Evolutionary conservation across 257 asterid genomes (phyloP).

Genomic region (Solanum raphanifolium): DNA sequence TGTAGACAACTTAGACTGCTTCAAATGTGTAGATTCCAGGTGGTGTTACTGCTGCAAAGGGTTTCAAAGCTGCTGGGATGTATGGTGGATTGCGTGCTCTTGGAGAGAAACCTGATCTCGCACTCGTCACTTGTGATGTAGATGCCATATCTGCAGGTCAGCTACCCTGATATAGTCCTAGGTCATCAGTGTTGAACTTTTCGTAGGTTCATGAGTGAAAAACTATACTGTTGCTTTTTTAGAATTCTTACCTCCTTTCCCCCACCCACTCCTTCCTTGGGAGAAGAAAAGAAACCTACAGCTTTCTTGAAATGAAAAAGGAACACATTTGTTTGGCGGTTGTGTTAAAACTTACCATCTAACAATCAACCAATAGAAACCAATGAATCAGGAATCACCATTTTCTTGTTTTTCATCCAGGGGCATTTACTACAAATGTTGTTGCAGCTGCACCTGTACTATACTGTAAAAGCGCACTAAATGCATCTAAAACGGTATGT

Average conservation of each 20-base stretch:
- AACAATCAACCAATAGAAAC: background rate
- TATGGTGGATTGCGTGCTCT: conserved; percentile 93
- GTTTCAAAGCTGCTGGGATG: conserved; percentile 96
- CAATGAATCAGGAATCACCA: background rate
- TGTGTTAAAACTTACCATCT: background rate
- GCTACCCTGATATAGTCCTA: background rate
- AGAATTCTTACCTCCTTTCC: background rate
- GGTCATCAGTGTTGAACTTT: background rate
- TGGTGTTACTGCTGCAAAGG: conserved; percentile 92
- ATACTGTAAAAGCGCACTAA: conserved; percentile 69
- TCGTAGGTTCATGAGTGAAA: background rate
- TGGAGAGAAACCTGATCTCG: conserved; percentile 98
- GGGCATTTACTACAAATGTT: conserved; percentile 78
- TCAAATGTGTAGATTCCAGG: conserved; percentile 61
- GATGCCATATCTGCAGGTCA: conserved; percentile 86
- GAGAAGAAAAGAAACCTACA: background rate
- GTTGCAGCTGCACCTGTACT: conserved; percentile 98
- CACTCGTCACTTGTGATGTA: conserved; percentile 80
- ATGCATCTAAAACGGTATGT: conserved; percentile 66
- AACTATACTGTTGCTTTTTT: background rate
- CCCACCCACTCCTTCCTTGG: background rate
- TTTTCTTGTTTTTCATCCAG: conserved; percentile 25
- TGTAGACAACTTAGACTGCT: conserved; percentile 8
- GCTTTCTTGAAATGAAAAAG: background rate
- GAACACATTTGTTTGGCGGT: background rate